These are phyloP conservation scores for Leishmania aethiopica DNA, from an alignment of 208 protist species.

Conservation along the genomic window DNA sequence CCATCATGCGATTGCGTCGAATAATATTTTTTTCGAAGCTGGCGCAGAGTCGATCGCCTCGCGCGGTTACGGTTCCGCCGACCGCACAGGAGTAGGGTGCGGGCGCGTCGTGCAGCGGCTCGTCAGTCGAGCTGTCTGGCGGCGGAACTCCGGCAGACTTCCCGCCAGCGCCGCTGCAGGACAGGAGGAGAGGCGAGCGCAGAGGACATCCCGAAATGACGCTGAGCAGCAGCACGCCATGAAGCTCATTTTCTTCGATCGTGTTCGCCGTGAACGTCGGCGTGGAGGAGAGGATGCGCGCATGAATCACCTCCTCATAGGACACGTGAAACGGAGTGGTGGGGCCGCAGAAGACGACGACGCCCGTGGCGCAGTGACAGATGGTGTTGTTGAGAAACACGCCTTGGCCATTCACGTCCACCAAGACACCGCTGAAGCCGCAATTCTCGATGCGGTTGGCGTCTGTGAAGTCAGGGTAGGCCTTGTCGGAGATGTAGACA, in stretches of 20 bases:
- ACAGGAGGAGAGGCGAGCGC: conserved; percentile 34
- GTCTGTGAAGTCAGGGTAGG: conserved; percentile 49
- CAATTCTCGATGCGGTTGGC: conserved; percentile 72
- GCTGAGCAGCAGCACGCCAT: conserved; percentile 79
- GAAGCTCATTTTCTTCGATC: conserved; percentile 75
- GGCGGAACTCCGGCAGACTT: conserved; percentile 8
- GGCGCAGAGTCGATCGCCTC: conserved; percentile 42
- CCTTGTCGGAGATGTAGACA: conserved; percentile 65
- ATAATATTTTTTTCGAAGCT: conserved; percentile 72
- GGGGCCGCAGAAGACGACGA: conserved; percentile 64
- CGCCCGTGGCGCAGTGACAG: conserved; percentile 50
- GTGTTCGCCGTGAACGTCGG: conserved; percentile 62
- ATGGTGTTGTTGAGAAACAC: conserved; percentile 34
- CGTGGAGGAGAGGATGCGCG: conserved; percentile 42
- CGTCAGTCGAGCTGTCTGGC: neutral
- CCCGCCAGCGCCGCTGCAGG: neutral
- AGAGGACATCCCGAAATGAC: conserved; percentile 54
- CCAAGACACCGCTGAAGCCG: conserved; percentile 59
- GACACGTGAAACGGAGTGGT: conserved; percentile 44
- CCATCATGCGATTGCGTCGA: conserved; percentile 71
- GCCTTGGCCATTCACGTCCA: conserved; percentile 61
- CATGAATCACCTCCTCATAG: conserved; percentile 47
- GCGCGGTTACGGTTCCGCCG: conserved; percentile 13
- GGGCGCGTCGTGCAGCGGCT: conserved; percentile 22
- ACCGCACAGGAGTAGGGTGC: conserved; percentile 12